A percentile compares a stretch with the other conserved stretches of the same genome.
Conservation (phyloP, 768 basidiomycete genomes). For the Austroboletus festivus region DNA sequence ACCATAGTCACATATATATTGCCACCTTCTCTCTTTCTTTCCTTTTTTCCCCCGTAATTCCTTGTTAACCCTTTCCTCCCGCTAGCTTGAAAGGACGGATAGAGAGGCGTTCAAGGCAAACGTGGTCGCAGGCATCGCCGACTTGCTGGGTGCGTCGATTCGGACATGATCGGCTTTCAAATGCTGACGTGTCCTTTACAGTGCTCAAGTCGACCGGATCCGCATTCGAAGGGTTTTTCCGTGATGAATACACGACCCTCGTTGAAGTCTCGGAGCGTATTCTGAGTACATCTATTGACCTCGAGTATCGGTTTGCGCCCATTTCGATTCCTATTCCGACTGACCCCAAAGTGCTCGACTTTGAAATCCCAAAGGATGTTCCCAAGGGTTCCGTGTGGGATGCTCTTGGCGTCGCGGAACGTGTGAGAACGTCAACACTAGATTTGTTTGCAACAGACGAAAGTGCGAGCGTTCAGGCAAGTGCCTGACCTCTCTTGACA, state of each 20-base stretch:
- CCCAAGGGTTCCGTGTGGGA: conserved; percentile 59
- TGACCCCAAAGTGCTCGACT: conserved; percentile 52
- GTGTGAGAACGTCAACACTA: conserved; percentile 63
- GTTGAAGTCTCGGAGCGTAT: conserved; percentile 82
- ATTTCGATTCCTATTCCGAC: conserved; percentile 44
- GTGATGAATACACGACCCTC: conserved; percentile 89
- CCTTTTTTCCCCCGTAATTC: background rate
- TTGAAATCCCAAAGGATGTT: conserved; percentile 38
- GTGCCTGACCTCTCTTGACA: conserved; percentile 8
- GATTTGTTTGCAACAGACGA: conserved; percentile 84
- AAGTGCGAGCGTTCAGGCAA: conserved; percentile 88
- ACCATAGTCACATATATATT: background rate
- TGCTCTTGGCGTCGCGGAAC: conserved; percentile 45
- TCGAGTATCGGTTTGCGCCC: conserved; percentile 61
- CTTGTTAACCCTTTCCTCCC: background rate
- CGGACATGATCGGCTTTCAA: background rate
- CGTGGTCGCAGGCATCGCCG: conserved; percentile 69
- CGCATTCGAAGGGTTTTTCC: conserved; percentile 74
- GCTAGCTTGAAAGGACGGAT: conserved; percentile 65
- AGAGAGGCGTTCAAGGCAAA: conserved; percentile 59
- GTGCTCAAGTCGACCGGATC: conserved; percentile 91
- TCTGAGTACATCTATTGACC: conserved; percentile 84
- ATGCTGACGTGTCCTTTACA: conserved; percentile 21
- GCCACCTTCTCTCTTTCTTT: background rate
- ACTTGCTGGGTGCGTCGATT: conserved; percentile 66